Percentiles rank a stretch among this genome's conserved stretches.
phyloP scores from a whole-genome alignment of 2,329 filamentous ascomycete genomes.

The Colletotrichum sp. region DNA sequence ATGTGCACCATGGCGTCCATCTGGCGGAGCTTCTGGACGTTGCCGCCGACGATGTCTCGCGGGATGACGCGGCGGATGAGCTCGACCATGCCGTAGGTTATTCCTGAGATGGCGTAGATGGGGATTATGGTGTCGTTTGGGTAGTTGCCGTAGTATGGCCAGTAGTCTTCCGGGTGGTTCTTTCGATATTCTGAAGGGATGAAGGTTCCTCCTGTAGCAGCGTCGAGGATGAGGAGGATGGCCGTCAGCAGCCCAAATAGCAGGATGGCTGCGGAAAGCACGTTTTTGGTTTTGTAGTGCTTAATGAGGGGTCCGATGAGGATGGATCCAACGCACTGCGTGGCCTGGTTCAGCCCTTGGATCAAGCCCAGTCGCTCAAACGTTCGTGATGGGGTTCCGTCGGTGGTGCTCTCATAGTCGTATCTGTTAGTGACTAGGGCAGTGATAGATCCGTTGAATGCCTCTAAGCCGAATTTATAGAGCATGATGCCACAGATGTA shows the following conservation, averaged over 20 bases:
- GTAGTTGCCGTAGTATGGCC: constrained; percentile 51
- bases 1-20: constrained; percentile 44
- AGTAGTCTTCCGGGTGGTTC: constrained; percentile 38
- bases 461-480: constrained; percentile 57
- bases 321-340: constrained; percentile 54
- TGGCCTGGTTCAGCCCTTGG: constrained; percentile 54
- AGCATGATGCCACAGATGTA: constrained; percentile 56
- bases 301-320: constrained; percentile 55
- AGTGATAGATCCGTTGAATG: constrained; percentile 55
- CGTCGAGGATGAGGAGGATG: constrained; percentile 51
- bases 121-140: constrained; percentile 55
- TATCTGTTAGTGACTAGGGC: constrained; percentile 55
- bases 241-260: constrained; percentile 52
- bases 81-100: constrained; percentile 55
- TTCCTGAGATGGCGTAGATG: constrained; percentile 47
- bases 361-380: constrained; percentile 52
- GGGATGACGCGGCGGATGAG: constrained; percentile 55
- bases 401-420: constrained; percentile 29
- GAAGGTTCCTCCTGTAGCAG: constrained; percentile 50
- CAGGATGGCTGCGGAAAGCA: constrained; percentile 46
- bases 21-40: constrained; percentile 52
- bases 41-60: constrained; percentile 54
- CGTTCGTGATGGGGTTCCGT: constrained; percentile 28
- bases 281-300: constrained; percentile 49
- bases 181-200: constrained; percentile 28